Base-by-base conservation (phyloP, 129 eudicot genomes). In the Centrapalus pauciflorus region DNA sequence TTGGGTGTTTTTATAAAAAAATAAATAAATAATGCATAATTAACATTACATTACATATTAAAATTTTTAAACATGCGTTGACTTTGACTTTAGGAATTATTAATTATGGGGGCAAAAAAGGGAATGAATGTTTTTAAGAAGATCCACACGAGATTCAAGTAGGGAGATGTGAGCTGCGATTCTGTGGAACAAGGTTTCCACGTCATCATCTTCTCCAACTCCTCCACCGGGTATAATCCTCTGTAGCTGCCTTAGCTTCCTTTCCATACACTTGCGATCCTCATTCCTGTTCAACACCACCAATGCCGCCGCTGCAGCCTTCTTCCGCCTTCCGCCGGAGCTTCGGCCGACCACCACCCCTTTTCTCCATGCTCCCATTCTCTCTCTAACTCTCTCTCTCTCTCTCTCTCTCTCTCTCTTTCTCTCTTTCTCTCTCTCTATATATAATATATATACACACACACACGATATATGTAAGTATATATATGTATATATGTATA, bases 261-360 rank as follows among this genome's bases (percentile, higher is more conserved):
- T 71, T 48, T 71, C 73, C 41, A 27, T 48, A 17, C 48, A 63
- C 71, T 30, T 73, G 49, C 77, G 63, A 55, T 63, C 52, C 16
- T 52, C 56, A 55, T 51, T 52, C 29, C 49, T 66, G 56, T 55
- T 52, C 55, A 73, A 45, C 49, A 40, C 64, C 25, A 19, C 64
- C 45, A 72, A 35, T 55, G 55, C 55, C 7, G 76, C 69, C 52
- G 55, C 19, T 56, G 2, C 2, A 20, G 35, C 52, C 65, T 20
- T 63, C 33, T 32, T 63, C 64, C 43, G 38, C n/a, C 48, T 38
- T 51, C 48, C 71, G 26, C 21, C 35, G 11, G 77, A 73, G 41
- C 71, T 73, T 55, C 77, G 77, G 12, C 77, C 77, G 27, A 73
- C 64, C 48, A 64, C 57, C 64, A 73, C 77, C 8, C 77, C 71